Conservation (phyloP, 2,329 filamentous ascomycete species). For the Colletotrichum sp. region DNA sequence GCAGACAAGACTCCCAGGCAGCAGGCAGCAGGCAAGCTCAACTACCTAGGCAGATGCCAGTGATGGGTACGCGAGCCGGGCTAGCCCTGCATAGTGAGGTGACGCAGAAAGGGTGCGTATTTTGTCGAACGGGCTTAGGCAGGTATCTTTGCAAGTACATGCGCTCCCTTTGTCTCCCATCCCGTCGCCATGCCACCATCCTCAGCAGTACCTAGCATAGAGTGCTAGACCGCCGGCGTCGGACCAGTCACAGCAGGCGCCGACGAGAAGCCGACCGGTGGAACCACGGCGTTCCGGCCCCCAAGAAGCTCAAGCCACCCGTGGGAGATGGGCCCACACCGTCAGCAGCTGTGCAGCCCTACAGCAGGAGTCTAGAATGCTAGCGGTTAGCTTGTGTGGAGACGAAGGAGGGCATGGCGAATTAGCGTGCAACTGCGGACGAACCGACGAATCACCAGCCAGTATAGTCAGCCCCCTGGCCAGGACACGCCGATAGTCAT, state of each 20-base stretch:
- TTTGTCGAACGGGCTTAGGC: neutral
- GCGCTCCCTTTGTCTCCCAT: neutral
- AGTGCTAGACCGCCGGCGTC: neutral
- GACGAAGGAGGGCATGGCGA: neutral
- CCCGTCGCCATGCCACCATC: neutral
- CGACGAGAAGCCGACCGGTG: neutral
- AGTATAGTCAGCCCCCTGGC: neutral
- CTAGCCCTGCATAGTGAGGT: neutral
- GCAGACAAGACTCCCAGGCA: neutral
- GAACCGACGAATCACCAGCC: slow-evolving; percentile 1
- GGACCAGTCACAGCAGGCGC: neutral
- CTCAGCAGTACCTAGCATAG: neutral
- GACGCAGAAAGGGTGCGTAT: neutral
- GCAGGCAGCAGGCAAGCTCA: neutral
- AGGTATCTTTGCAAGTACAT: neutral
- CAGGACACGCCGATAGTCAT: neutral
- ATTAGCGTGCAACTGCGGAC: neutral
- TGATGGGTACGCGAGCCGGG: neutral
- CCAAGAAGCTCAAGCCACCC: neutral
- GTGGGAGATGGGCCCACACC: neutral
- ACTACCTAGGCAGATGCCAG: neutral
- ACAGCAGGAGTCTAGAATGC: neutral
- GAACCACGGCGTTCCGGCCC: neutral
- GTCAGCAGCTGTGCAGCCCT: slow-evolving; percentile 18
- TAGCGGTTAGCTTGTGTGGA: neutral